Evolutionary conservation across 768 basidiomycete species (phyloP).

Genomic region (Arthromyces matolae): DNA sequence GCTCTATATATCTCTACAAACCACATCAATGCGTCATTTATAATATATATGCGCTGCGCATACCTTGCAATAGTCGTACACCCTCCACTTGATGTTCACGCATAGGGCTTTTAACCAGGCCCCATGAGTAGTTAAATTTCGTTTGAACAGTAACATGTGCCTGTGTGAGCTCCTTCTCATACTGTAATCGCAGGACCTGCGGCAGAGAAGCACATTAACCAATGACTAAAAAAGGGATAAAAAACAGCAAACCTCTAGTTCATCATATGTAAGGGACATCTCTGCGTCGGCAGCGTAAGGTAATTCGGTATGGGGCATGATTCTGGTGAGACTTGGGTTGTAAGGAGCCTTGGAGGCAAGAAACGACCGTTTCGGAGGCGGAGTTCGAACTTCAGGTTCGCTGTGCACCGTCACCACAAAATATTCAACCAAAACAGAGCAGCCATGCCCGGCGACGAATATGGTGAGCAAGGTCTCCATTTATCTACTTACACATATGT

Average conservation of each 20-base stretch:
- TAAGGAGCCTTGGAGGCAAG: background rate
- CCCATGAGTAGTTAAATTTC: conserved; percentile 98
- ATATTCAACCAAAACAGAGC: conserved; percentile 16
- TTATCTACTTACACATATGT: conserved; percentile 17
- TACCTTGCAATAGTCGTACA: conserved; percentile 87
- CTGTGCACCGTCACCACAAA: conserved; percentile 21
- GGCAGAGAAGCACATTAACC: background rate
- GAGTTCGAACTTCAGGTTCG: conserved; percentile 33
- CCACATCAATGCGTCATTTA: background rate
- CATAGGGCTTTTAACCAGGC: conserved; percentile 86
- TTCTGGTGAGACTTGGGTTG: background rate
- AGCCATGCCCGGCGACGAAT: conserved; percentile 46
- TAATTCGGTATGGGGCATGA: conserved; percentile 70
- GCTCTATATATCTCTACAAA: conserved; percentile 82
- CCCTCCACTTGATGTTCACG: conserved; percentile 89
- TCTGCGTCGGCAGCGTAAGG: conserved; percentile 96
- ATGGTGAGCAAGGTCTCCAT: conserved; percentile 44
- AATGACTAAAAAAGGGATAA: conserved; percentile 3
- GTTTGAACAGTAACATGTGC: conserved; percentile 90
- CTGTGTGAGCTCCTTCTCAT: conserved; percentile 82
- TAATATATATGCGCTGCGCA: background rate
- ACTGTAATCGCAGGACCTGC: conserved; percentile 82
- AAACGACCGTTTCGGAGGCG: conserved; percentile 17
- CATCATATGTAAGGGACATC: conserved; percentile 82
- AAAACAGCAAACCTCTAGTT: conserved; percentile 83